These are phyloP conservation scores for Russula olivacea DNA, from an alignment of 768 basidiomycete species.

Conservation along the genomic window DNA sequence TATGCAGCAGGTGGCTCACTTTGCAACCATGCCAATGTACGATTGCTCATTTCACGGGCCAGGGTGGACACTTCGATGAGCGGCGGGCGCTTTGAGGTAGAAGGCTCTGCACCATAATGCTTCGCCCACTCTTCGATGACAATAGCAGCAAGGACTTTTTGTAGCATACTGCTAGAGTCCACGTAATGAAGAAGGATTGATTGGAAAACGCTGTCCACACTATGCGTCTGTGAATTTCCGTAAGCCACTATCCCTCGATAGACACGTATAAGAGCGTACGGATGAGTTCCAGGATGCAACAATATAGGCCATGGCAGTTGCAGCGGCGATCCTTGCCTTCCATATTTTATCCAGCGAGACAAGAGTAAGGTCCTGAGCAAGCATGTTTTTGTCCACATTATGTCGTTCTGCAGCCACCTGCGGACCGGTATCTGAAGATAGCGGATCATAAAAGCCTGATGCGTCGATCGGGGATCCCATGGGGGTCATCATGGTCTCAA, in stretches of 20 bases:
- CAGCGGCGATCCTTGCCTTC: conserved; percentile 72
- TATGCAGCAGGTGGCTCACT: conserved; percentile 70
- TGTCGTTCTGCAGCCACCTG: conserved; percentile 57
- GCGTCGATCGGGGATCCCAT: conserved; percentile 73
- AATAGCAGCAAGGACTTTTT: conserved; percentile 79
- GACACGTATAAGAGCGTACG: conserved; percentile 36
- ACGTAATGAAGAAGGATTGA: conserved; percentile 75
- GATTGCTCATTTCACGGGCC: conserved; percentile 61
- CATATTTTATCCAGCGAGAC: conserved; percentile 70
- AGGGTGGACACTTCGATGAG: conserved; percentile 54
- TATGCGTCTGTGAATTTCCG: conserved; percentile 29
- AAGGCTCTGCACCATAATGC: conserved; percentile 39
- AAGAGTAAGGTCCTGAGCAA: conserved; percentile 82
- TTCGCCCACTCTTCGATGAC: conserved; percentile 91
- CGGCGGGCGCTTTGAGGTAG: conserved; percentile 30
- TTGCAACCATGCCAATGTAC: conserved; percentile 69
- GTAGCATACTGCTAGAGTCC: conserved; percentile 85
- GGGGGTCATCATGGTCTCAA: conserved; percentile 82
- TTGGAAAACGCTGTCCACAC: conserved; percentile 61
- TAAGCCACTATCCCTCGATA: conserved; percentile 6
- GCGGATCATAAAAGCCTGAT: conserved; percentile 60
- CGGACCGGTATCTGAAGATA: conserved; percentile 42
- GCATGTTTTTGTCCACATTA: conserved; percentile 95
- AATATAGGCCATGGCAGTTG: conserved; percentile 68
- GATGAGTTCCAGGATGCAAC: conserved; percentile 61